These are phyloP conservation scores for Globisporangium megalacanthum DNA, from an alignment of 352 stramenopile genomes.

Conservation along the genomic window DNA sequence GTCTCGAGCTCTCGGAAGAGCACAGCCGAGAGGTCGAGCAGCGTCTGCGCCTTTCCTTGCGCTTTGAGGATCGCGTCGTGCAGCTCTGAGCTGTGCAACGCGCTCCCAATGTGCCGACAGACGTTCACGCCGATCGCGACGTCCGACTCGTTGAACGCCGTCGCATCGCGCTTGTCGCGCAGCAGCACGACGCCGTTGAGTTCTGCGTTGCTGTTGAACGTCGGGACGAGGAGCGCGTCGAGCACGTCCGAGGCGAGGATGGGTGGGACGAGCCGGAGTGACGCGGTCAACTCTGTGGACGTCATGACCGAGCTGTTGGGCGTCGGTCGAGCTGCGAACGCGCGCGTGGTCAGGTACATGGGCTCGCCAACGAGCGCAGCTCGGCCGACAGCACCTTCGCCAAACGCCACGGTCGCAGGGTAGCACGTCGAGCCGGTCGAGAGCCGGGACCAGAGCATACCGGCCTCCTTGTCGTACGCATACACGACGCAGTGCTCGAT, in stretches of 20 bases:
- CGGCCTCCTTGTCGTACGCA: constrained; percentile 42
- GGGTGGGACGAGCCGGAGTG: background rate
- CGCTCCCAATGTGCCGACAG: constrained; percentile 47
- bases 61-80: constrained; percentile 52
- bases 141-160: constrained; percentile 43
- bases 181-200: constrained; percentile 64
- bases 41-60: constrained; percentile 56
- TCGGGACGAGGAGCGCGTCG: constrained; percentile 49
- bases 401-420: constrained; percentile 36
- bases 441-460: constrained; percentile 44
- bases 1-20: constrained; percentile 65
- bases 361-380: constrained; percentile 19
- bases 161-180: constrained; percentile 26
- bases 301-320: constrained; percentile 4
- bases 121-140: constrained; percentile 48
- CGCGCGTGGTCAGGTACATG: constrained; percentile 23
- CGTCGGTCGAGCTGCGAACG: constrained; percentile 3
- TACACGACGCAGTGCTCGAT: constrained; percentile 61
- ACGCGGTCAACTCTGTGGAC: constrained; percentile 14
- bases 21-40: constrained; percentile 58
- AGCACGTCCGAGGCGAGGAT: constrained; percentile 15
- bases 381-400: constrained; percentile 49
- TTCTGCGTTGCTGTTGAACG: constrained; percentile 29
- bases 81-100: constrained; percentile 48
- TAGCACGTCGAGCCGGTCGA: constrained; percentile 18